Base-by-base conservation (phyloP, 805 yeast genomes). In the Wickerhamomyces kurtzmanii region DNA sequence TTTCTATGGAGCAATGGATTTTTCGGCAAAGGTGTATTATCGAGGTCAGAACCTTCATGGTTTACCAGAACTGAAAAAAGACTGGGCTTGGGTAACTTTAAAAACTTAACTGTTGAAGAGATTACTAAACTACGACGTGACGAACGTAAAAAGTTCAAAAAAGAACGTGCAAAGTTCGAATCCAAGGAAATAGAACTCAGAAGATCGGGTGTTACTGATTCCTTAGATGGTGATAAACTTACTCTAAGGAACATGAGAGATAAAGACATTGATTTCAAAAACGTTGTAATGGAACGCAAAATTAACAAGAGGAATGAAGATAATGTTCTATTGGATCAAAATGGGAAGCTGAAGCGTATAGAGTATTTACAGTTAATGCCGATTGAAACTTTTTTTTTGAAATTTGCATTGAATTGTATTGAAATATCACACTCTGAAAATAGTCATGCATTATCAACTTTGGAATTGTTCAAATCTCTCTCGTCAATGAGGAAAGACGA, bases 1-100 rank as follows among this genome's bases (percentile, higher is more conserved):
- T 52, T 53, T 22, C 55, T 91, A 3, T 91, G 97, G 97, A 53
- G 62, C 12, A 67, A 67, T 40, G 98, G 98, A 2, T 91, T 86
- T 47, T 91, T 85, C 47, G 98, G 98, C 6, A 91, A 89, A 45
- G 98, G 97, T 3, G 69, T 71, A 3, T 57, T 86, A 24, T 82
- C 95, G 20, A 62, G 98, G 37, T 80, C 94, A 32, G 96, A 91
- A 47, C 95, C 98, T 0, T 72, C 95, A 0, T 91, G 97, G 96
- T 53, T 48, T 24, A 61, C 59, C n/a, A 62, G 96, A 30, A 73
- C 84, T 1, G 53, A 57, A 18, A 60, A 75, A 26, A 51, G 84
- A 23, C 53, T 81, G 15, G 65, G 68, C 10, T 44, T 70, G 21
- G 65, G 64, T 27, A 45, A 55, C 27, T 43, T 45, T 37, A 38